Conservation (phyloP, 768 basidiomycete genomes). For the Boletales sp. region DNA sequence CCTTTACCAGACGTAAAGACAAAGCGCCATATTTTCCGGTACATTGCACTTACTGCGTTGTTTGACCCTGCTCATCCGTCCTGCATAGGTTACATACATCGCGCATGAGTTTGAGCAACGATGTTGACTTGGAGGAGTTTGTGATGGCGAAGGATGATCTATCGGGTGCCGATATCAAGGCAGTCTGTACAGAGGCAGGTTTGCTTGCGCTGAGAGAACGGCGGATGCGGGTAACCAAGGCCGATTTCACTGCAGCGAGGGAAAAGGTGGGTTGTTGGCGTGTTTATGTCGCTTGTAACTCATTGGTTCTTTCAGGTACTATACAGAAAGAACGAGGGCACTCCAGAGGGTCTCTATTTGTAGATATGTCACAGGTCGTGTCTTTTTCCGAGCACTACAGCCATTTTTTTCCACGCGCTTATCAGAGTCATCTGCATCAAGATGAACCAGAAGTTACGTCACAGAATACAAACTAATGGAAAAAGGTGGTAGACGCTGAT, state of each 20-base stretch:
- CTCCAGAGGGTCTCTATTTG: slow-evolving; percentile 84
- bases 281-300: slow-evolving; percentile 5
- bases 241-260: slow-evolving; percentile 84
- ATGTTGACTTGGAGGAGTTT: slow-evolving; percentile 95
- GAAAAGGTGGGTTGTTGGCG: slow-evolving; percentile 68
- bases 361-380: slow-evolving; percentile 31
- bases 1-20: slow-evolving; percentile 98
- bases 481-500: no score
- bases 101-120: slow-evolving; percentile 84
- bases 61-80: slow-evolving; percentile 5
- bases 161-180: slow-evolving; percentile 98
- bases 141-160: slow-evolving; percentile 94
- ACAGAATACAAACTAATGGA: no score
- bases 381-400: slow-evolving; percentile 5
- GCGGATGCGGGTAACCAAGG: slow-evolving; percentile 90
- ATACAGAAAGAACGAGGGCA: slow-evolving; percentile 97
- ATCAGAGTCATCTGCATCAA: neutral
- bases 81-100: slow-evolving; percentile 76
- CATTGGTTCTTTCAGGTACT: slow-evolving; percentile 51
- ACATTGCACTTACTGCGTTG: slow-evolving; percentile 11
- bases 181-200: slow-evolving; percentile 98
- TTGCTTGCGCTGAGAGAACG: slow-evolving; percentile 90
- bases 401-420: neutral
- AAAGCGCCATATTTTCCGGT: slow-evolving; percentile 98
- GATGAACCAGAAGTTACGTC: neutral